Evolutionary conservation across 345 rosid species (phyloP).

Genomic region (Citrus unshiu): DNA sequence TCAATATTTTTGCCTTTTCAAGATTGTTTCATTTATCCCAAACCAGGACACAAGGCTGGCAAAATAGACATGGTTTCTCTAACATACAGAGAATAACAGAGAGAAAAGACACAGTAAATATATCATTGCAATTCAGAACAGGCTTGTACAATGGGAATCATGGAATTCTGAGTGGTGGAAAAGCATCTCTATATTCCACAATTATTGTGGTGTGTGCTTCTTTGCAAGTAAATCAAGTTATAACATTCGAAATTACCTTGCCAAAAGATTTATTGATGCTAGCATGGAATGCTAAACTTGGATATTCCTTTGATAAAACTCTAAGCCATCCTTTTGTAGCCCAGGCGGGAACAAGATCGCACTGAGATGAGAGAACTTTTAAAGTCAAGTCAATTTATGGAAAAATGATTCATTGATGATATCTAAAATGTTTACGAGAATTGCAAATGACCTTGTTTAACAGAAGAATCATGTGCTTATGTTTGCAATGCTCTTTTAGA

Average conservation of each 20-base stretch:
- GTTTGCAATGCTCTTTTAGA: slow-evolving; percentile 88
- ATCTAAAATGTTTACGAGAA: neutral
- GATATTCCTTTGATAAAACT: slow-evolving; percentile 81
- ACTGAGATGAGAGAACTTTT: slow-evolving; percentile 33
- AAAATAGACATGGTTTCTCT: neutral
- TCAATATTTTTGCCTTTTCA: neutral
- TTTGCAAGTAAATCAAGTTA: neutral
- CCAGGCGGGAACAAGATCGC: slow-evolving; percentile 98
- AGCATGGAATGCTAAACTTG: slow-evolving; percentile 97
- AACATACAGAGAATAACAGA: neutral
- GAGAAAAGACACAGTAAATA: neutral
- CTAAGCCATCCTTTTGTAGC: slow-evolving; percentile 94
- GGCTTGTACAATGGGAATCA: neutral
- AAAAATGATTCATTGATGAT: neutral
- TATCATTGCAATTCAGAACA: neutral
- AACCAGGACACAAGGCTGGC: neutral
- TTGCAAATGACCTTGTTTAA: slow-evolving; percentile 70
- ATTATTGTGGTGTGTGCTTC: neutral
- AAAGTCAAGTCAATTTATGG: neutral
- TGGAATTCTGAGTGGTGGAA: neutral
- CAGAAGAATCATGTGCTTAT: slow-evolving; percentile 85
- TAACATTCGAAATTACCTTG: slow-evolving; percentile 45
- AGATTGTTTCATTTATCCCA: neutral
- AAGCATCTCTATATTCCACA: neutral
- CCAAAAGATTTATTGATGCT: slow-evolving; percentile 89